These are phyloP conservation scores for Millerozyma acaciae DNA, from an alignment of 805 yeast species.

Conservation along the genomic window DNA sequence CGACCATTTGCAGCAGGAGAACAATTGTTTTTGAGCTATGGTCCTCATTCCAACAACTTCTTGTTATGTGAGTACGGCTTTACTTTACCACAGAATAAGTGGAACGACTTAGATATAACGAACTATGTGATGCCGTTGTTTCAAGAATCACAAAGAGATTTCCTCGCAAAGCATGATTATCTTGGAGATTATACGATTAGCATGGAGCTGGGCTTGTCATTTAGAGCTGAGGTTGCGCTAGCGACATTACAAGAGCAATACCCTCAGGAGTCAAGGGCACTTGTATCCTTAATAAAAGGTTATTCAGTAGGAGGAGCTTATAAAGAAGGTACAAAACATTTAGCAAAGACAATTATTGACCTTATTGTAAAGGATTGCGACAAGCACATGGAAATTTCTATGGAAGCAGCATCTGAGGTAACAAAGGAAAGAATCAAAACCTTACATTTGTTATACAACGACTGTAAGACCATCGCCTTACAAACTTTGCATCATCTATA, in stretches of 20 bases:
- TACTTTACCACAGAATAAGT: constrained; percentile 49
- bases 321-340: constrained; percentile 21
- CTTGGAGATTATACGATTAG: constrained; percentile 71
- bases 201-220: constrained; percentile 51
- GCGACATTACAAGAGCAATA: constrained; percentile 46
- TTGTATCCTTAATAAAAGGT: constrained; percentile 45
- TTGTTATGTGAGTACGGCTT: constrained; percentile 87
- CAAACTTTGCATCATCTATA: constrained; percentile 3
- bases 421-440: constrained; percentile 15
- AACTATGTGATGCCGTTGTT: constrained; percentile 35
- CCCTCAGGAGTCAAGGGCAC: constrained; percentile 26
- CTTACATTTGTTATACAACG: constrained; percentile 22
- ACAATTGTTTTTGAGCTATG: constrained; percentile 74
- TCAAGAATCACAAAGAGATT: constrained; percentile 35
- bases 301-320: constrained; percentile 43
- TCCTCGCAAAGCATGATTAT: constrained; percentile 52
- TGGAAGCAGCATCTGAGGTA: constrained; percentile 11
- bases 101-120: constrained; percentile 71
- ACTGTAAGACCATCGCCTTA: constrained; percentile 23
- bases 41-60: constrained; percentile 84
- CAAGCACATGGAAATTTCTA: constrained; percentile 14
- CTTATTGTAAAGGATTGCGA: constrained; percentile 23
- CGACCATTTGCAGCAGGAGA: constrained; percentile 33
- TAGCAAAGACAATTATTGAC: constrained; percentile 31
- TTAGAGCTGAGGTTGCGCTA: constrained; percentile 71